Conservation (phyloP, 148 eudicot genomes). For the Tetragonia tetragonoides region DNA sequence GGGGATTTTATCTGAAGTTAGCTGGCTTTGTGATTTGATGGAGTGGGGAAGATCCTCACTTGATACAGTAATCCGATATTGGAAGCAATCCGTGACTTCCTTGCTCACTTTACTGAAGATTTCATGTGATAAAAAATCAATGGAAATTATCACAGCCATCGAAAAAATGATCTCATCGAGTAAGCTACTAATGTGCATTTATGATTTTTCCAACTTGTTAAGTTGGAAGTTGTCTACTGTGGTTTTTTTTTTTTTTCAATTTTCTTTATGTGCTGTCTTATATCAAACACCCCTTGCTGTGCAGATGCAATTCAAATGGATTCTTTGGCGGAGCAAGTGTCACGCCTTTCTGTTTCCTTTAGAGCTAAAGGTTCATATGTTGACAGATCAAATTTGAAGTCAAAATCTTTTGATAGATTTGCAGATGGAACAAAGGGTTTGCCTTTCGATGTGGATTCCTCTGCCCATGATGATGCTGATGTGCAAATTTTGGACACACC, state of each 20-base stretch:
- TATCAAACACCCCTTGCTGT: conserved; percentile 23
- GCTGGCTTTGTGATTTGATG: conserved; percentile 83
- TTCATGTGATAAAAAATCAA: conserved; percentile 44
- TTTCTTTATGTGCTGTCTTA: conserved; percentile 20
- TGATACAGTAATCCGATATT: conserved; percentile 72
- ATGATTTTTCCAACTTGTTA: background rate
- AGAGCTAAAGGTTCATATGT: conserved; percentile 31
- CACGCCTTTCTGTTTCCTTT: conserved; percentile 61
- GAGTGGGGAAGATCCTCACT: conserved; percentile 87
- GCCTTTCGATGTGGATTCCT: conserved; percentile 25
- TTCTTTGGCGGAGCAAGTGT: conserved; percentile 58
- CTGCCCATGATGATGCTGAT: conserved; percentile 32
- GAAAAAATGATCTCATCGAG: conserved; percentile 69
- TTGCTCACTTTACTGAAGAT: conserved; percentile 58
- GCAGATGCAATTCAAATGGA: conserved; percentile 65
- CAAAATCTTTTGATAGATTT: conserved; percentile 32
- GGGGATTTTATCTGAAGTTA: conserved; percentile 30
- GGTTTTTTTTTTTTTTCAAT: background rate
- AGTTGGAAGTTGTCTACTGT: background rate
- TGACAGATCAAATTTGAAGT: conserved; percentile 31
- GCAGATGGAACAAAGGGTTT: conserved; percentile 28
- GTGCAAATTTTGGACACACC: conserved; percentile 37
- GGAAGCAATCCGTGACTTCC: conserved; percentile 70
- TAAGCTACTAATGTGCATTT: conserved; percentile 31
- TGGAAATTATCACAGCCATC: conserved; percentile 38